These are phyloP conservation scores for Ceratonia siliqua DNA, from an alignment of 306 rosid species.

Conservation along the genomic window DNA sequence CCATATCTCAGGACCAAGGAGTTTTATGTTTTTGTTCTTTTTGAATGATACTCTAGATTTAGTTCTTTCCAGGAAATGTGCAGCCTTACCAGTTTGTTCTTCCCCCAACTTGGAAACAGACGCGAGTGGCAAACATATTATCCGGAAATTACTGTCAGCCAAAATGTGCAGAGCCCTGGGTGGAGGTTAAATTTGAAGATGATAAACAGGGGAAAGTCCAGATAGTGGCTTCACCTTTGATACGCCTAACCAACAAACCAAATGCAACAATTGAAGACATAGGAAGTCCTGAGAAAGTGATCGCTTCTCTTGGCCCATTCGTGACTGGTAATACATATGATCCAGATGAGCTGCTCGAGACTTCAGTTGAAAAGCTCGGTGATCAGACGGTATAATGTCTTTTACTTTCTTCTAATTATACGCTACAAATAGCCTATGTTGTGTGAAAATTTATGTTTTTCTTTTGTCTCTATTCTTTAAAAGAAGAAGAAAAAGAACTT, in stretches of 20 bases:
- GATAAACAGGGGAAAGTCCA: slow-evolving; percentile 90
- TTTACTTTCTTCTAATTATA: neutral
- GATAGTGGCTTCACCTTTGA: slow-evolving; percentile 90
- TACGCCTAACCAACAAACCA: slow-evolving; percentile 88
- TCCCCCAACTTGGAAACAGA: slow-evolving; percentile 94
- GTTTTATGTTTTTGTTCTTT: slow-evolving; percentile 7
- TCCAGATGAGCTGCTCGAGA: slow-evolving; percentile 87
- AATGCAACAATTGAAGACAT: slow-evolving; percentile 91
- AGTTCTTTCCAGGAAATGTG: slow-evolving; percentile 92
- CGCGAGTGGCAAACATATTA: slow-evolving; percentile 83
- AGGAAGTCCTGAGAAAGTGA: slow-evolving; percentile 85
- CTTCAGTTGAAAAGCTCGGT: slow-evolving; percentile 74
- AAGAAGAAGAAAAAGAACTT: slow-evolving; percentile 15
- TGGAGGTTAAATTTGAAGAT: slow-evolving; percentile 94
- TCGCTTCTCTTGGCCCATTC: slow-evolving; percentile 94
- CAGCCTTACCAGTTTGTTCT: slow-evolving; percentile 90
- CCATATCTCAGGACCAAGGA: neutral
- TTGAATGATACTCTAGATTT: slow-evolving; percentile 63
- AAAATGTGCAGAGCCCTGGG: slow-evolving; percentile 99
- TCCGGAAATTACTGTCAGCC: slow-evolving; percentile 99
- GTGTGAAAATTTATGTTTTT: neutral
- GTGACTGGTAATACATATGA: slow-evolving; percentile 85
- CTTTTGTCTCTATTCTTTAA: neutral
- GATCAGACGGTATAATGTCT: slow-evolving; percentile 68
- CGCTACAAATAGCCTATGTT: neutral